Evolutionary conservation across 768 basidiomycete genomes (phyloP), one percentile per base, ranked within the genome.

Genomic region (Leucogyrophana mollusca): DNA sequence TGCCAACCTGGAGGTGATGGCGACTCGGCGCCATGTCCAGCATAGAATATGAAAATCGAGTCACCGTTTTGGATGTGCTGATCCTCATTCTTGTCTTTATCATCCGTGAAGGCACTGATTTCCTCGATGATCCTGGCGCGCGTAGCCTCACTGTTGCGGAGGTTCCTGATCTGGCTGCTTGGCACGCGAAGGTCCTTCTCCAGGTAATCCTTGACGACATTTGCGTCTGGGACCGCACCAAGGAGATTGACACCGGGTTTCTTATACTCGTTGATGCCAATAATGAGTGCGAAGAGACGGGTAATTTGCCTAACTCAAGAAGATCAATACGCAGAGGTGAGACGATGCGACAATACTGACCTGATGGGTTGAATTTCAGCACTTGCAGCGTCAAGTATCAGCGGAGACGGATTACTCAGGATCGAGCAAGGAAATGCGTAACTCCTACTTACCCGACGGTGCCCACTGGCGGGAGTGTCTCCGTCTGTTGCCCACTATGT

Each of bases 181-280:
- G 70, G 62, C 47, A n/a, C n/a, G n/a, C n/a, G n/a, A n/a, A n/a
- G n/a, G n/a, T n/a, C n/a, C n/a, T n/a, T n/a, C n/a, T n/a, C 47
- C 13, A 77, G 53, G 49, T 67, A 75, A 1, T 54, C 27, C 38
- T 62, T 59, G 37, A 77, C 60, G 6, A 61, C 61, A 46, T 70
- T 57, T 0, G 75, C 74, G 46, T 77, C 76, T 5, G 55, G 50
- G 5, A 67, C 66, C 4, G 73, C 73, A 18, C 65, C 69, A 10
- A 33, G 44, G 40, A 76, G 66, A 25, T 55, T 49, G 22, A 18
- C 27, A n/a, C n/a, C n/a, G n/a, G n/a, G n/a, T n/a, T n/a, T n/a
- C n/a, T n/a, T n/a, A 40, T 77, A 77, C 34, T 61, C 32, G 46
- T 75, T 65, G 40, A 77, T 74, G 10, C 73, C 75, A 34, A 77